phyloP scores from a whole-genome alignment of 2,329 filamentous ascomycete species.

The Fusarium haematococcum region DNA sequence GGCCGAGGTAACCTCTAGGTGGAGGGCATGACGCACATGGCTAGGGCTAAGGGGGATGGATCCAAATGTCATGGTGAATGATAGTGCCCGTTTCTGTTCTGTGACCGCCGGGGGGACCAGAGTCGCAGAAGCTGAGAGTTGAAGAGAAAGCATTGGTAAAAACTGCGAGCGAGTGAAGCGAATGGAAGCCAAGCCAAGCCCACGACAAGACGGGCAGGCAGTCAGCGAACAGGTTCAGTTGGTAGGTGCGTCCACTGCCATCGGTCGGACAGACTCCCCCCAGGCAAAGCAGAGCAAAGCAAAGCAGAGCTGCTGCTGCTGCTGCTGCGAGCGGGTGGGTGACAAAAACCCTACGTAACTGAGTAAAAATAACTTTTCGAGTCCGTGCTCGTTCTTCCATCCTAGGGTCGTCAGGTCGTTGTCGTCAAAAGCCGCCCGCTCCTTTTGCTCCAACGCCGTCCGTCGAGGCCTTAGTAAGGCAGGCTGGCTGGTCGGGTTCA shows the following conservation, averaged over 20 bases:
- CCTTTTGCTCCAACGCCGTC: neutral
- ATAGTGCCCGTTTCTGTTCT: slow-evolving; percentile 23
- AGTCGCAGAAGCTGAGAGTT: slow-evolving; percentile 11
- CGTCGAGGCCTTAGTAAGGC: neutral
- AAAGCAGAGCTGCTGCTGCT: neutral
- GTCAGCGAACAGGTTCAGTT: slow-evolving; percentile 10
- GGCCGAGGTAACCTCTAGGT: slow-evolving; percentile 22
- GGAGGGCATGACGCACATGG: slow-evolving; percentile 39
- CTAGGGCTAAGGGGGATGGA: slow-evolving; percentile 20
- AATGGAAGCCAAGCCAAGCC: slow-evolving; percentile 9
- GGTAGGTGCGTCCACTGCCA: neutral
- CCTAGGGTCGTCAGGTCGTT: slow-evolving; percentile 5
- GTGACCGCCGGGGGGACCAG: slow-evolving; percentile 16
- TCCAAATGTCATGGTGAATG: slow-evolving; percentile 19
- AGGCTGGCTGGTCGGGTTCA: slow-evolving; percentile 7
- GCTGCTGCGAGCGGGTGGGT: slow-evolving; percentile 19
- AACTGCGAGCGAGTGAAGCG: slow-evolving; percentile 11
- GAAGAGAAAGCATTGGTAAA: slow-evolving; percentile 4
- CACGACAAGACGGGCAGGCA: neutral
- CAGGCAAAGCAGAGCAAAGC: slow-evolving; percentile 3
- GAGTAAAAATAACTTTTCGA: slow-evolving; percentile 49
- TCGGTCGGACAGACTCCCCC: slow-evolving; percentile 7
- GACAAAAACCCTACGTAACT: slow-evolving; percentile 42
- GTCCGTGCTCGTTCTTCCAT: slow-evolving; percentile 36
- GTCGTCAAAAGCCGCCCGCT: slow-evolving; percentile 2